Evolutionary conservation across 148 eudicot species (phyloP).

Genomic region (Vaccinium darrowii): DNA sequence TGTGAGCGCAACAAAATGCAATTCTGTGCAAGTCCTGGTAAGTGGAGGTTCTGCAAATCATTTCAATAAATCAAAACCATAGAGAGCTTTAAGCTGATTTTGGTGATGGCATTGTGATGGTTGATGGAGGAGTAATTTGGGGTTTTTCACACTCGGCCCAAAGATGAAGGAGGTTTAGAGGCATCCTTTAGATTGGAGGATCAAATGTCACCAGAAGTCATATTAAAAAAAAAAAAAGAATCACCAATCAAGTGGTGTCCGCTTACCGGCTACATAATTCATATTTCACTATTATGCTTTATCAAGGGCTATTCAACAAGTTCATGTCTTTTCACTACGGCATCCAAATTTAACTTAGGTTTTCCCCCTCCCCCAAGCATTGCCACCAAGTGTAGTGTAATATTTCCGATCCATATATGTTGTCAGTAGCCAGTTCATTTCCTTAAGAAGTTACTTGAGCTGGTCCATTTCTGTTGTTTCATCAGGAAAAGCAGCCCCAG

Average conservation of each 20-base stretch:
- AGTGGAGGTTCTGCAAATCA: background rate
- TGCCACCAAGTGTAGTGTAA: background rate
- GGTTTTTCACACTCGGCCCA: background rate
- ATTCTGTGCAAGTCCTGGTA: background rate
- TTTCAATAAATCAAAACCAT: background rate
- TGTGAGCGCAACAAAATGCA: background rate
- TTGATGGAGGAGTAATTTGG: background rate
- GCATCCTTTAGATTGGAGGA: background rate
- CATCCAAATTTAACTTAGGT: background rate
- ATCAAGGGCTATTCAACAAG: background rate
- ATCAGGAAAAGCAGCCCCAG: slow-evolving; percentile 86
- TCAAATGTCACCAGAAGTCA: background rate
- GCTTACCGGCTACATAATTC: background rate
- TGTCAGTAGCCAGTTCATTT: background rate
- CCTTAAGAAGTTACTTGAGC: background rate
- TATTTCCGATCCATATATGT: background rate
- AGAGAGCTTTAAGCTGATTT: background rate
- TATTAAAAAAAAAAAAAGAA: too few species aligned
- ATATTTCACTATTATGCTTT: background rate
- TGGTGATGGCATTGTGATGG: background rate
- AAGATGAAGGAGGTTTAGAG: background rate
- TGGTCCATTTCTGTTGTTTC: slow-evolving; percentile 1
- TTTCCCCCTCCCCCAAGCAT: background rate
- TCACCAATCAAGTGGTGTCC: background rate
- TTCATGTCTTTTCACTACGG: background rate